A percentile compares a stretch with the other conserved stretches of the same genome.
Conservation (phyloP, 2,329 filamentous ascomycete genomes). For the Aspergillus sp. region DNA sequence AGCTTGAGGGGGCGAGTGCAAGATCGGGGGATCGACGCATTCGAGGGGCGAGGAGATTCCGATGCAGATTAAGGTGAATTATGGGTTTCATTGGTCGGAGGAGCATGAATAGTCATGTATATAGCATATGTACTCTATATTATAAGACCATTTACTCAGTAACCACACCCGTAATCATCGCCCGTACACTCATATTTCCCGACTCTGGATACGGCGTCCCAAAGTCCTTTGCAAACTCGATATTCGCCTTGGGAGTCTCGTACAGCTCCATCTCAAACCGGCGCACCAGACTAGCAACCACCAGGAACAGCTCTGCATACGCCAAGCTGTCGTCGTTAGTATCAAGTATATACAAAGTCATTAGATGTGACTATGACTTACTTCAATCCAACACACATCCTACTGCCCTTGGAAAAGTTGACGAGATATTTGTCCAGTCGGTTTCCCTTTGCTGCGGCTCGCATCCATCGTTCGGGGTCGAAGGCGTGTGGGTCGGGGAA, state of each 20-base stretch:
- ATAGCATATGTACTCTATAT: no score
- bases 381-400: constrained; percentile 21
- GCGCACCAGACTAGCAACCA: constrained; percentile 15
- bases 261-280: constrained; percentile 17
- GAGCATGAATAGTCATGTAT: no score
- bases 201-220: constrained; percentile 1
- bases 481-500: constrained; percentile 20
- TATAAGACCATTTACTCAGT: not conserved
- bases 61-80: no score
- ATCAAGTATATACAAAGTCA: not conserved
- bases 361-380: constrained; percentile 5
- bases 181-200: not conserved
- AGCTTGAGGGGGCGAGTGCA: no score
- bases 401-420: constrained; percentile 20
- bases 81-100: no score
- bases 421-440: constrained; percentile 17
- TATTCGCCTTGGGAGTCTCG: constrained; percentile 14
- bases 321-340: constrained; percentile 13
- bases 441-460: constrained; percentile 10
- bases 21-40: no score
- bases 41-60: no score
- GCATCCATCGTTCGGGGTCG: constrained; percentile 21
- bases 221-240: constrained; percentile 17
- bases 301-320: constrained; percentile 20
- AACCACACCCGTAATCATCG: not conserved